phyloP scores from a whole-genome alignment of 2,329 filamentous ascomycete genomes.

The Paracamarosporium sp. region DNA sequence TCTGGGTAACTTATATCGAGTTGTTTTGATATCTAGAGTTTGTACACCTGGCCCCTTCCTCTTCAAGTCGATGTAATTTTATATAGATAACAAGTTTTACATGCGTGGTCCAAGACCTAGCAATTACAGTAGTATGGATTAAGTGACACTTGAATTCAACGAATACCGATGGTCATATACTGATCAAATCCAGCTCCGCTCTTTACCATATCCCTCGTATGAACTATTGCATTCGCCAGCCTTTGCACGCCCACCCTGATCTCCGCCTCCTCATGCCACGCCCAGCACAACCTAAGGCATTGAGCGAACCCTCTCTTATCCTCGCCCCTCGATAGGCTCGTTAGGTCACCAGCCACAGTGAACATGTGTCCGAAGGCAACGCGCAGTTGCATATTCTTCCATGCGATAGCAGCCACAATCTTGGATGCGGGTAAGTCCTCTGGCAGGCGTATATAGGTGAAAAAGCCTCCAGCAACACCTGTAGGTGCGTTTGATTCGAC shows the following conservation, averaged over 20 bases:
- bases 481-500: neutral
- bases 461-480: neutral
- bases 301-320: neutral
- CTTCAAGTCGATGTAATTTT: too few species aligned
- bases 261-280: neutral
- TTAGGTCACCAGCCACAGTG: neutral
- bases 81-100: too few species aligned
- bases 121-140: too few species aligned
- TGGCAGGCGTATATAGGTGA: neutral
- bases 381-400: neutral
- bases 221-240: neutral
- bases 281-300: neutral
- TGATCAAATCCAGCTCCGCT: neutral
- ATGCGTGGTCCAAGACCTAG: too few species aligned
- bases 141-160: neutral
- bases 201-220: neutral
- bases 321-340: neutral
- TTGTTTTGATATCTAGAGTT: too few species aligned
- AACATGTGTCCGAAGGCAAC: neutral
- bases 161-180: neutral
- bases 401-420: neutral
- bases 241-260: neutral
- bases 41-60: too few species aligned
- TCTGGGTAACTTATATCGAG: too few species aligned
- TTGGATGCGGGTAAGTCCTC: neutral